Evolutionary conservation across 163 green algal genomes (phyloP).

Genomic region (Volvox carteri): DNA sequence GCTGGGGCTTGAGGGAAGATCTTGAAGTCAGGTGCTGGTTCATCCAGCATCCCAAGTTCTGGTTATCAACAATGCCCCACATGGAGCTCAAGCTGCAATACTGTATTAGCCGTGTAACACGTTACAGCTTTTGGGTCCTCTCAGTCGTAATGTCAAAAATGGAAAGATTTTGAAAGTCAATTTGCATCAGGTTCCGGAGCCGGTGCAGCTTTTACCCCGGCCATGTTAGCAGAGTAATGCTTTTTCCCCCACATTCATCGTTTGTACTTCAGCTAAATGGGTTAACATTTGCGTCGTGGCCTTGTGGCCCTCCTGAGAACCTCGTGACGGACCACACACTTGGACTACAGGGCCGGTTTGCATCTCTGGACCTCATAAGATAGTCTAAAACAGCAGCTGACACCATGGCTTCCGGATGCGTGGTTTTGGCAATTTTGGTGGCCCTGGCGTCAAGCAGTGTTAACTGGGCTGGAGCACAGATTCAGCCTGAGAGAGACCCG

Average conservation of each 20-base stretch:
- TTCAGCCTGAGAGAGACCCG: conserved; percentile 41
- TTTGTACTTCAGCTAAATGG: background rate
- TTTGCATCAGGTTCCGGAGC: background rate
- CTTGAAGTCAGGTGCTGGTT: no score
- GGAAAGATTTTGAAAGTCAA: no score
- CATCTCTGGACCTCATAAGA: background rate
- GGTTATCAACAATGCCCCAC: no score
- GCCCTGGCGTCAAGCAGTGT: background rate
- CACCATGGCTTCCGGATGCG: background rate
- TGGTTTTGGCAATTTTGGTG: background rate
- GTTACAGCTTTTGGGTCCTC: no score
- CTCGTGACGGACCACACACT: background rate
- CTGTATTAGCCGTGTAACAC: no score
- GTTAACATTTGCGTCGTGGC: background rate
- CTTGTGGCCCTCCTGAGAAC: background rate
- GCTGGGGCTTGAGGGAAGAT: no score
- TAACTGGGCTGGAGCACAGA: background rate
- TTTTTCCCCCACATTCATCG: background rate
- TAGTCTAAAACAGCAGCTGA: background rate
- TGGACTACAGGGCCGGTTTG: background rate
- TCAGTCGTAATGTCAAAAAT: no score
- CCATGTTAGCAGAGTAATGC: background rate
- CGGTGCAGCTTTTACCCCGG: background rate
- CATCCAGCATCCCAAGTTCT: no score
- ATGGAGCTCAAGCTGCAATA: no score